phyloP scores from a whole-genome alignment of 805 yeast genomes.

The Yarrowia alimentaria region DNA sequence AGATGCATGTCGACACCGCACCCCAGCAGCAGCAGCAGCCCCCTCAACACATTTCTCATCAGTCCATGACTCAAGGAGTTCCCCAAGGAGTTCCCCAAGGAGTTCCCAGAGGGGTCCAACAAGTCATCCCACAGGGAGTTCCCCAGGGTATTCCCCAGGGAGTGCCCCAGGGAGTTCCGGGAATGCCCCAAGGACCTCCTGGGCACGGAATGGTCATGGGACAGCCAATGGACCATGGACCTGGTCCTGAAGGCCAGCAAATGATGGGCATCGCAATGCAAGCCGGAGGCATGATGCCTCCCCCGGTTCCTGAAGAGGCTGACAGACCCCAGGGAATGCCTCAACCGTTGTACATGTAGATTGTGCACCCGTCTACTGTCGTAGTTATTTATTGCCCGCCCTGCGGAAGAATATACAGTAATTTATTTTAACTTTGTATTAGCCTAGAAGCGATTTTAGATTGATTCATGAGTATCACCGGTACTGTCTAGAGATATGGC shows the following conservation, averaged over 20 bases:
- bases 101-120: neutral
- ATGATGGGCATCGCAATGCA: constrained; percentile 25
- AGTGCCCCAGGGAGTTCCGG: neutral
- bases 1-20: too few species aligned
- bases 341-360: constrained; percentile 25
- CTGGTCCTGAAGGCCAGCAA: neutral
- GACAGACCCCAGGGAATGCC: neutral
- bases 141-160: neutral
- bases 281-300: constrained; percentile 22
- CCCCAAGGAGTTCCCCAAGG: neutral
- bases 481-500: too few species aligned
- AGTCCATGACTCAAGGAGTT: too few species aligned
- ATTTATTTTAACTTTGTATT: too few species aligned
- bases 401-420: constrained; percentile 23
- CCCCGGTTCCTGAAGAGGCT: constrained; percentile 1
- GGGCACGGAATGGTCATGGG: constrained; percentile 13
- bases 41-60: constrained; percentile 23
- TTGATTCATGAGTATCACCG: too few species aligned
- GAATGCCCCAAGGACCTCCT: neutral
- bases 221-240: constrained; percentile 16
- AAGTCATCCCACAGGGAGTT: neutral
- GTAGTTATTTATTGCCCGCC: neutral
- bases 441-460: too few species aligned
- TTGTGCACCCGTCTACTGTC: neutral
- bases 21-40: constrained; percentile 22